Conservation (phyloP, 768 basidiomycete genomes). For the Dioszegia hungarica region DNA sequence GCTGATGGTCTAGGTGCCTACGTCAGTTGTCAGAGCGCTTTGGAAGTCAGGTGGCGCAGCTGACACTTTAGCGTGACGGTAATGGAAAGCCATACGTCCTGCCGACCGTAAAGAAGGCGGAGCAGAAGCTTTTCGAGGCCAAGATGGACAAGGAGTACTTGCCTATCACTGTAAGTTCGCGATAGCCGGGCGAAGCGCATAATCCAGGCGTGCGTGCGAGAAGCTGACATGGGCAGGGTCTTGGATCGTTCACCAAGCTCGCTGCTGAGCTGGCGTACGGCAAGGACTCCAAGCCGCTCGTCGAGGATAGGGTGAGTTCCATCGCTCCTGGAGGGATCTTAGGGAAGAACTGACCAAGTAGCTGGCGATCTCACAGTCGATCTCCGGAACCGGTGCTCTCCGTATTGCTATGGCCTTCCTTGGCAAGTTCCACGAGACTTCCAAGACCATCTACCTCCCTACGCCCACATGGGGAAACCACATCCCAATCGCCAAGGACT, state of each 20-base stretch:
- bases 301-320: slow-evolving; percentile 55
- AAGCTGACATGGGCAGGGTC: slow-evolving; percentile 53
- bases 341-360: slow-evolving; percentile 42
- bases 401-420: slow-evolving; percentile 92
- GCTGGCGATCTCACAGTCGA: slow-evolving; percentile 85
- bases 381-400: slow-evolving; percentile 96
- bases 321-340: background rate
- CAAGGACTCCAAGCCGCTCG: slow-evolving; percentile 66
- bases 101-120: slow-evolving; percentile 75
- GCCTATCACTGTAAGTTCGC: slow-evolving; percentile 63
- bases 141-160: slow-evolving; percentile 92
- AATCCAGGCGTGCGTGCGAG: too few species aligned
- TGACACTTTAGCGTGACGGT: slow-evolving; percentile 61
- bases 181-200: too few species aligned
- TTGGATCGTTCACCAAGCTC: slow-evolving; percentile 74
- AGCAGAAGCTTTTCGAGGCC: slow-evolving; percentile 60
- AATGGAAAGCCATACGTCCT: slow-evolving; percentile 93
- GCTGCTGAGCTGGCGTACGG: slow-evolving; percentile 87
- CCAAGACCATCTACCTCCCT: slow-evolving; percentile 73
- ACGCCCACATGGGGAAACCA: slow-evolving; percentile 96
- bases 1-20: slow-evolving; percentile 32
- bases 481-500: slow-evolving; percentile 81
- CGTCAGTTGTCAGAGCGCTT: slow-evolving; percentile 19
- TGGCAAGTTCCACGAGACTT: slow-evolving; percentile 71
- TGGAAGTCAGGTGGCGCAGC: background rate